Evolutionary conservation across 495 filamentous ascomycete genomes (phyloP).

Genomic region (Penicillium waksmanii): DNA sequence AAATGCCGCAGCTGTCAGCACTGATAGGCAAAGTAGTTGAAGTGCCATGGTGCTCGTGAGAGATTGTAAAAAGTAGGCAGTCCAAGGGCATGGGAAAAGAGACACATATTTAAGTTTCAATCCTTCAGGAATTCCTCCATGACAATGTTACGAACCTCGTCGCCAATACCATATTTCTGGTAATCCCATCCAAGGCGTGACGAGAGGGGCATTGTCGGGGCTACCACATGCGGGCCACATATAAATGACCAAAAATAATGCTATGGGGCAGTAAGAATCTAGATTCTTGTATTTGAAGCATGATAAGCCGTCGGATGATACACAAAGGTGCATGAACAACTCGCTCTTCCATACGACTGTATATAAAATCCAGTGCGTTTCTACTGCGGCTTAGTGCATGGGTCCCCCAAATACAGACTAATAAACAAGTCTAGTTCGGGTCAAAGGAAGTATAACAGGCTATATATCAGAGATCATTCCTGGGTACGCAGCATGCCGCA

Average conservation of each 20-base stretch:
- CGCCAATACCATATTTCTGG: background rate
- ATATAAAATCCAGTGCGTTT: background rate
- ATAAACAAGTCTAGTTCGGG: background rate
- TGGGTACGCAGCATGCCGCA: background rate
- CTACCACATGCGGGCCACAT: conserved; percentile 1
- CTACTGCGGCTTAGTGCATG: background rate
- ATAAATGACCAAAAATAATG: background rate
- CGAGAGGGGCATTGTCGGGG: background rate
- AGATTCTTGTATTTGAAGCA: background rate
- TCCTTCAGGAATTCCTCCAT: background rate
- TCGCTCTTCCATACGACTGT: background rate
- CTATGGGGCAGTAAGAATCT: background rate
- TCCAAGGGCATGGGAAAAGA: background rate
- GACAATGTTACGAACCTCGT: background rate
- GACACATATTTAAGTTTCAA: background rate
- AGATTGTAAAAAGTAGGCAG: background rate
- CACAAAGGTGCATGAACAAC: background rate
- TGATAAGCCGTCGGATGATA: background rate
- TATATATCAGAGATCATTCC: background rate
- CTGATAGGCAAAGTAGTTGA: conserved; percentile 1
- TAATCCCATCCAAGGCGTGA: background rate
- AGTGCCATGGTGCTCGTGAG: background rate
- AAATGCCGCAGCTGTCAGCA: conserved; percentile 1
- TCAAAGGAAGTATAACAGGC: background rate
- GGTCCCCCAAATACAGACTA: background rate